Evolutionary conservation across 306 rosid genomes (phyloP).

Genomic region (Hylodesmum podocarpum): DNA sequence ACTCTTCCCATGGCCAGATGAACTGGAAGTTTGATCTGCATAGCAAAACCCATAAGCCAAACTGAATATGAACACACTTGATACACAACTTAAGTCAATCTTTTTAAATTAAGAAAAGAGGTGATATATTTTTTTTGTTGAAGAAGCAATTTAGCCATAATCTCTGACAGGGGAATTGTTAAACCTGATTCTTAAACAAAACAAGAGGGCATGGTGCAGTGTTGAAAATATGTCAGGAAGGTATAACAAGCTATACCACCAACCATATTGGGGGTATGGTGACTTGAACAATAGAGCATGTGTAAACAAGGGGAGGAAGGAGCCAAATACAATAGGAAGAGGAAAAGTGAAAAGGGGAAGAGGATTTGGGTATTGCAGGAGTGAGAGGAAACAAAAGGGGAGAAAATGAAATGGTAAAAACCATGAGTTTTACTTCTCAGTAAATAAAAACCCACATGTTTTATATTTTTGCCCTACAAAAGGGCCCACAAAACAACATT

Average conservation of each 20-base stretch:
- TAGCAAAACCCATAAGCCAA: conserved; percentile 28
- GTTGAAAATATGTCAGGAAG: not conserved
- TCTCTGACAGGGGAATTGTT: not conserved
- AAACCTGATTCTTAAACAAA: conserved; percentile 17
- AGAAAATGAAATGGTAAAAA: too few species aligned
- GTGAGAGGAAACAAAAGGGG: too few species aligned
- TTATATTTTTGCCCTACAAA: too few species aligned
- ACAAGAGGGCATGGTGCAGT: not conserved
- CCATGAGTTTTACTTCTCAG: too few species aligned
- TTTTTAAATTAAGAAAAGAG: not conserved
- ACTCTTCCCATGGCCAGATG: conserved; percentile 99
- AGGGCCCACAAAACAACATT: too few species aligned
- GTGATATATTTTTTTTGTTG: not conserved
- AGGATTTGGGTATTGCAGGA: too few species aligned
- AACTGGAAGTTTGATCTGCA: conserved; percentile 96
- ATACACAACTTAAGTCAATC: not conserved
- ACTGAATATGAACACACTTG: not conserved
- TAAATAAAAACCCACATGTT: too few species aligned
- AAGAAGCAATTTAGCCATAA: not conserved
- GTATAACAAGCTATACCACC: not conserved
- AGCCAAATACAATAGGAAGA: not conserved
- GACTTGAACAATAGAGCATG: not conserved
- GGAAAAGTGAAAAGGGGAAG: too few species aligned
- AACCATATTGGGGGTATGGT: not conserved
- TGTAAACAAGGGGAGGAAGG: not conserved